phyloP scores from a whole-genome alignment of 441 rosid genomes.

The Sinapis alba region DNA sequence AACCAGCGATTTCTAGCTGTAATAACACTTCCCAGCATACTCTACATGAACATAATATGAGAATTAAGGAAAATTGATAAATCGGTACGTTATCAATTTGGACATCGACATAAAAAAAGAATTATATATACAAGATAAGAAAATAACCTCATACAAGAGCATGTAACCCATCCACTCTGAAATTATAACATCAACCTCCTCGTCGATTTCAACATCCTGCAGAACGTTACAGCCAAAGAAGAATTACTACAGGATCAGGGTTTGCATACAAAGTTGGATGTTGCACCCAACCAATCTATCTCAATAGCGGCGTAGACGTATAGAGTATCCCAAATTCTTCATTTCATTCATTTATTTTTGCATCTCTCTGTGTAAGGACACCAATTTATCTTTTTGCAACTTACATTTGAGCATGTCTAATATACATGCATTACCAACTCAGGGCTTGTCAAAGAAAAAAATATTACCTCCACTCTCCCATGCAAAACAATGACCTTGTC shows the following conservation, averaged over 20 bases:
- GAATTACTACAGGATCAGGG: background rate
- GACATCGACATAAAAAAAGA: slow-evolving; percentile 11
- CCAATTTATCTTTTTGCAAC: no score
- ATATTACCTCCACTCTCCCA: slow-evolving; percentile 88
- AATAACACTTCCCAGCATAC: slow-evolving; percentile 99
- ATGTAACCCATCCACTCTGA: slow-evolving; percentile 99
- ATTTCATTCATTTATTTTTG: slow-evolving; percentile 3
- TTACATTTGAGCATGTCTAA: slow-evolving; percentile 2
- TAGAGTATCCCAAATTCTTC: slow-evolving; percentile 3
- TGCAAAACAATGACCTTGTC: slow-evolving; percentile 84
- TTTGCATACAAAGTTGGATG: background rate
- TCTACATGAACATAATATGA: slow-evolving; percentile 45
- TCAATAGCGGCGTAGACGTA: slow-evolving; percentile 1
- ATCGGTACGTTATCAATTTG: slow-evolving; percentile 14
- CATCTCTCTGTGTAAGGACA: background rate
- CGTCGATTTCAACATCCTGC: slow-evolving; percentile 94
- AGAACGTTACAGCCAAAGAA: slow-evolving; percentile 30
- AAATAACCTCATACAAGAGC: slow-evolving; percentile 91
- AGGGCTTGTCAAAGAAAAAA: slow-evolving; percentile 7
- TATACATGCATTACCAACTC: slow-evolving; percentile 8
- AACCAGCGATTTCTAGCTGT: slow-evolving; percentile 97
- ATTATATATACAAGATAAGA: slow-evolving; percentile 13
- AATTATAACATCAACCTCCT: slow-evolving; percentile 92
- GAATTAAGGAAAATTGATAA: slow-evolving; percentile 20
- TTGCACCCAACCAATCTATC: slow-evolving; percentile 16